A percentile compares a stretch with the other conserved stretches of the same genome.
phyloP scores from a whole-genome alignment of 2,329 filamentous ascomycete genomes.

The Teratosphaeria pseudoeucalypti region DNA sequence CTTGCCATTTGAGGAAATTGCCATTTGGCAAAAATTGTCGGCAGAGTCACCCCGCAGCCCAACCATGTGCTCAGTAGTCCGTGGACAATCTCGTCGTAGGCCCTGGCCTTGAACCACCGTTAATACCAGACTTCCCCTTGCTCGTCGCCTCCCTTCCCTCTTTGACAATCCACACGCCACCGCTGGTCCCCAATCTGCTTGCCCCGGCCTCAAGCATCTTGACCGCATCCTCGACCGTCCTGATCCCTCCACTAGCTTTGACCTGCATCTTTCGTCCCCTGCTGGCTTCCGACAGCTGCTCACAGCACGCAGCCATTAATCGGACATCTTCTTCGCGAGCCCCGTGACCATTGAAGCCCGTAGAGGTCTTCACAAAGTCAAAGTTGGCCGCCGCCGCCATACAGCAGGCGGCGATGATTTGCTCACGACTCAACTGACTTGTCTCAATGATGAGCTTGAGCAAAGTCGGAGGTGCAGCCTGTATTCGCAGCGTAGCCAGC shows the following conservation, averaged over 20 bases:
- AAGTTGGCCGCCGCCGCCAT: conserved; percentile 43
- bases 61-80: conserved; percentile 3
- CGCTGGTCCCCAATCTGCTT: conserved; percentile 46
- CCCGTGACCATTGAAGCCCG: conserved; percentile 47
- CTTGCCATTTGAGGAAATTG: too few relatives aligned
- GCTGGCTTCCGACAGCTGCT: conserved; percentile 27
- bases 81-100: conserved; percentile 10
- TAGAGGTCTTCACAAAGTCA: conserved; percentile 52
- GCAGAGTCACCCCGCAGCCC: neutral
- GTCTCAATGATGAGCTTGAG: conserved; percentile 53
- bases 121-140: conserved; percentile 3
- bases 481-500: conserved; percentile 41
- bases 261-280: conserved; percentile 34
- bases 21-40: neutral
- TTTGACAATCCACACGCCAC: conserved; percentile 45
- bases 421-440: conserved; percentile 36
- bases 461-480: conserved; percentile 31
- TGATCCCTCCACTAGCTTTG: conserved; percentile 50
- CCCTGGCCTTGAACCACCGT: conserved; percentile 2
- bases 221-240: conserved; percentile 40
- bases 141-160: conserved; percentile 27
- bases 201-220: conserved; percentile 49
- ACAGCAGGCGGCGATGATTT: conserved; percentile 45
- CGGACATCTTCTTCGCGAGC: conserved; percentile 43
- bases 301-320: conserved; percentile 43